Base-by-base conservation (phyloP, 2,329 filamentous ascomycete genomes). In the Colletotrichum lentis region DNA sequence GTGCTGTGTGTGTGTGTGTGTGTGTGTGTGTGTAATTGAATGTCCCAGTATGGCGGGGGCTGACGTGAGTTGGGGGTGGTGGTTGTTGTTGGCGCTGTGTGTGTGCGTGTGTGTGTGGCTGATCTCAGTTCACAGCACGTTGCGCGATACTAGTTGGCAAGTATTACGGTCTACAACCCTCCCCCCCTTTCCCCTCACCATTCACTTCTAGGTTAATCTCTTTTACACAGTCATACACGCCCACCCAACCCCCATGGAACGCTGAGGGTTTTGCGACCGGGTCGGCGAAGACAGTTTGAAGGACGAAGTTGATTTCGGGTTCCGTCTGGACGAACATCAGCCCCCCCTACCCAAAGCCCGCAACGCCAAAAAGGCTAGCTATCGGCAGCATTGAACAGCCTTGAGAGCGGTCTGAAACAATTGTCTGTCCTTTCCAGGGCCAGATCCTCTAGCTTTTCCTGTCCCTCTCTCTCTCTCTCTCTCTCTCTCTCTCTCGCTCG, bases 1-100 rank as follows among this genome's bases (percentile, higher is more conserved):
- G 57, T 46, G 6, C 39, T n/a, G n/a, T n/a, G n/a, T n/a, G n/a
- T n/a, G n/a, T n/a, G n/a, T n/a, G n/a, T n/a, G n/a, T n/a, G n/a
- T 35, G 22, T n/a, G 49, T 63, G 27, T n/a, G 63, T 31, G 63
- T 66, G 63, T 57, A 57, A 58, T 54, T 50, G 41, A 27, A 12
- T 46, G 50, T 62, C 52, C 58, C n/a, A 57, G 52, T 31, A 47
- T 22, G n/a, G n/a, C 6, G 16, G 20, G 22, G 43, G 18, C 41
- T 47, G 27, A 46, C 11, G 41, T 58, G 55, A 58, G 31, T 60
- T 22, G 22, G 27, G 20, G 37, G 39, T 35, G 52, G 43, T 47
- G 27, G 27, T 8, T 31, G 27, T 31, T 31, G 27, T n/a, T n/a
- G n/a, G 27, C 27, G 7, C 27, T 5, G 27, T 31, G 27, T 31